phyloP scores from a whole-genome alignment of 306 rosid species.

The Prinsepia uniflora region DNA sequence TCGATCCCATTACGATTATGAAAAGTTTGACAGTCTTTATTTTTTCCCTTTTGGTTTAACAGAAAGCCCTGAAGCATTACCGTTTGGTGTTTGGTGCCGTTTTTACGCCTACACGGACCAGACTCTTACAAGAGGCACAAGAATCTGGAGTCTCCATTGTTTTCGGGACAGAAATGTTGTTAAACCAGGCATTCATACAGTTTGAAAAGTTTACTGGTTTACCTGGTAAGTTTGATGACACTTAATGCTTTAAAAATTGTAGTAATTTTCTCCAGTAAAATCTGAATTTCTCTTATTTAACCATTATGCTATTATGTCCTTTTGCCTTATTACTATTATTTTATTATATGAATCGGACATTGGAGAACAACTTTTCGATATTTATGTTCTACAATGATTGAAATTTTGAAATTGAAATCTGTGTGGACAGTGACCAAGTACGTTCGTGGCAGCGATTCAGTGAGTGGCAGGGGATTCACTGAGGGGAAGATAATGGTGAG shows the following conservation, averaged over 20 bases:
- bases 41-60: constrained; percentile 1
- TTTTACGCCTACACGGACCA: constrained; percentile 61
- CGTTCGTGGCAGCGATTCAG: too few relatives aligned
- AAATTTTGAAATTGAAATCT: too few relatives aligned
- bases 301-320: not conserved
- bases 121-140: constrained; percentile 62
- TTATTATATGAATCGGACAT: too few relatives aligned
- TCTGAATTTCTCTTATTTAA: not conserved
- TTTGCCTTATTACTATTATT: not conserved
- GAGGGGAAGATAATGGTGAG: too few relatives aligned
- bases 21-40: not conserved
- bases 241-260: not conserved
- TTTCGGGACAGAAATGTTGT: constrained; percentile 65
- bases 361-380: too few relatives aligned
- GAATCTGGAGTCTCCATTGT: constrained; percentile 50
- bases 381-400: too few relatives aligned
- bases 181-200: constrained; percentile 65
- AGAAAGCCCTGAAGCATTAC: constrained; percentile 56
- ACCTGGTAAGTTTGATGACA: constrained; percentile 40
- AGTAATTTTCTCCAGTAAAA: not conserved
- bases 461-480: too few relatives aligned
- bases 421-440: too few relatives aligned
- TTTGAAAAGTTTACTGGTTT: constrained; percentile 52
- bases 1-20: not conserved
- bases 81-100: constrained; percentile 67